Evolutionary conservation across 768 basidiomycete genomes (phyloP), one percentile per base, ranked within the genome.

Genomic region (Brasilioporus rufonigricans): DNA sequence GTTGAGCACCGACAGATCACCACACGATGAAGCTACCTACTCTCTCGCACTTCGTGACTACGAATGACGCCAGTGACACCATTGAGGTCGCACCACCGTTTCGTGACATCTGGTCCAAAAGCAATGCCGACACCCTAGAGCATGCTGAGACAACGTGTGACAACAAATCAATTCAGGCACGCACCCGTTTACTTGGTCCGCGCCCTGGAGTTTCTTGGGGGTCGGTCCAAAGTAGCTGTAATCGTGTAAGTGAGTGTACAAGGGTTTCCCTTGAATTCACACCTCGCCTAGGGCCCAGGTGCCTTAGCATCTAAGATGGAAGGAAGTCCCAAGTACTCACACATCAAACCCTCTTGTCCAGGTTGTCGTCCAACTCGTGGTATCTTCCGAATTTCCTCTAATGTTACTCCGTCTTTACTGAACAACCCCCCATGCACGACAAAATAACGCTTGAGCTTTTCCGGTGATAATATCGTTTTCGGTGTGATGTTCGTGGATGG

Each of bases 371-470:
- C 92, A 58, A 93, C 81, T 39, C 97, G 85, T 47, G 87, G 82
- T 53, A 98, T 86, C 70, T 91, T 90, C 24, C 88, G 84, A 59
- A 98, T 86, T 48, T 98, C 95, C 18, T 96, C 93, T 32, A 98
- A 76, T 4, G 92, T 95, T n/a, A 98, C 90, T 39, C 83, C 87
- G 63, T 98, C 97, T 66, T 89, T 90, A 72, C 93, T 94, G 76
- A 98, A 98, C 18, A 98, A 78, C 16, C 97, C 97, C 12, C 97
- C 96, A 65, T 99, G 97, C 6, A 96, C 92, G 58, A 98, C 85
- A 61, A 97, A 96, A 74, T 89, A 97, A 27, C 95, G 86, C 68
- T 92, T 94, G 49, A 76, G 70, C 10, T 93, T 94, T 52, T 91
- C 77, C 1, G 89, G 81, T 16, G 91, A 91, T 26, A 99, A 76